Evolutionary conservation across 805 yeast species (phyloP).

Genomic region (Ogataea dorogensis): DNA sequence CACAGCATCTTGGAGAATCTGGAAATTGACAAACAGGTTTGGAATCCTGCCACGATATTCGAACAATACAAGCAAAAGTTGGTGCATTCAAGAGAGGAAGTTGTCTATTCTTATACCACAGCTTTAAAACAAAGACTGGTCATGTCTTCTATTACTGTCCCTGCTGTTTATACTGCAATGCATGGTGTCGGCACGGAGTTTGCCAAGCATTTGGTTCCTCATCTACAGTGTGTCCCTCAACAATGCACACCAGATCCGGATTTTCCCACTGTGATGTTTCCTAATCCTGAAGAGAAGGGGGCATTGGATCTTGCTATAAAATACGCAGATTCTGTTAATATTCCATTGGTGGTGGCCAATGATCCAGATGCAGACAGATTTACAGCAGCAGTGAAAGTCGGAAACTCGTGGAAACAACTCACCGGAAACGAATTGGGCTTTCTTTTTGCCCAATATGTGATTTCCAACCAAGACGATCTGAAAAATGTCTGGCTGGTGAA

Average conservation of each 20-base stretch:
- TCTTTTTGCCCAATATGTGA: constrained; percentile 68
- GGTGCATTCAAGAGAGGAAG: constrained; percentile 40
- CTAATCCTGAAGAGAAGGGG: constrained; percentile 95
- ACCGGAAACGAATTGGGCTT: constrained; percentile 92
- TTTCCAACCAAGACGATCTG: constrained; percentile 34
- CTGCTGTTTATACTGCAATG: constrained; percentile 87
- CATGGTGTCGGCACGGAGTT: constrained; percentile 88
- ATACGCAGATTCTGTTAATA: constrained; percentile 50
- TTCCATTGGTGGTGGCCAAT: constrained; percentile 70
- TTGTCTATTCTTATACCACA: constrained; percentile 42
- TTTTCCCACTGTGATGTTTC: constrained; percentile 83
- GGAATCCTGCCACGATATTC: constrained; percentile 34
- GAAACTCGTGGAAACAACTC: constrained; percentile 66
- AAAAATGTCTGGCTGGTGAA: constrained; percentile 58
- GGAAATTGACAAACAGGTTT: constrained; percentile 47
- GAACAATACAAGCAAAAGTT: constrained; percentile 28
- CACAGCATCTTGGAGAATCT: constrained; percentile 56
- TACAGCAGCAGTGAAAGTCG: constrained; percentile 65
- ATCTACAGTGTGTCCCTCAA: constrained; percentile 48
- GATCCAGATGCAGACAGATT: constrained; percentile 98
- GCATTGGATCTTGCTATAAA: constrained; percentile 73
- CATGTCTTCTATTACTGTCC: constrained; percentile 26
- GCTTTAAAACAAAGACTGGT: constrained; percentile 36
- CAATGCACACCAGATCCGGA: constrained; percentile 81
- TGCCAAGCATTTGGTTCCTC: constrained; percentile 41